Base-by-base conservation (phyloP, 805 yeast species). In the Starmerella ratchasimensis region DNA sequence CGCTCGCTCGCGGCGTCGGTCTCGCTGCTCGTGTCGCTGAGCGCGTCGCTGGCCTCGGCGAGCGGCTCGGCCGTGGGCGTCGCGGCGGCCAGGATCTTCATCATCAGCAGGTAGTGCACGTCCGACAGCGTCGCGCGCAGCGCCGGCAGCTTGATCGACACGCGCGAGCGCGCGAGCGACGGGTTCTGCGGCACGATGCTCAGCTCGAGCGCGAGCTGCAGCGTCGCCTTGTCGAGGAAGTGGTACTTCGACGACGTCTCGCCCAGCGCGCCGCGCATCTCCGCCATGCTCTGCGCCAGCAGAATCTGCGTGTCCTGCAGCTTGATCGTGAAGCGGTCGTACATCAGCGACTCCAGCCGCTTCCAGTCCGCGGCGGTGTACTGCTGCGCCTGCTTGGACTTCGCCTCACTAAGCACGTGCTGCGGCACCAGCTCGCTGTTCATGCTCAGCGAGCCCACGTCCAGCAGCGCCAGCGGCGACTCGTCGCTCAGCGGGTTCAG, bases 361-460 rank as follows among this genome's bases (percentile, higher is more conserved):
- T 73, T 69, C 80, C 93, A 88, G 50, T 88, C 95, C 2, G 69
- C 72, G 3, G 61, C 66, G 1, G 69, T 61, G 52, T 76, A 78
- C 42, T 60, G 61, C 18, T 59, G 57, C n/a, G 68, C 61, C 52
- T 80, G 72, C 19, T 73, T 64, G 23, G 55, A 50, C 51, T 76
- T 81, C 32, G 84, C 71, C 41, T 74, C 75, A 35, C 76, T 74
- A 20, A 84, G 68, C 32, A 71, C 72, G 3, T 70, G 67, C 46
- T 72, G 73, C 33, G 51, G 45, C 2, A 49, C 56, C 3, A 88
- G 66, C 49, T 86, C 90, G 53, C 94, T 81, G 1, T 65, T 60
- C 13, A 90, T 73, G 46, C 83, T 76, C 18, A 93, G 77, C 56
- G 88, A 95, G 53, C 99, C 99, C 6, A 96, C 95, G 65, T 90